Evolutionary conservation across 805 yeast genomes (phyloP).

Genomic region (Candida incommunis): DNA sequence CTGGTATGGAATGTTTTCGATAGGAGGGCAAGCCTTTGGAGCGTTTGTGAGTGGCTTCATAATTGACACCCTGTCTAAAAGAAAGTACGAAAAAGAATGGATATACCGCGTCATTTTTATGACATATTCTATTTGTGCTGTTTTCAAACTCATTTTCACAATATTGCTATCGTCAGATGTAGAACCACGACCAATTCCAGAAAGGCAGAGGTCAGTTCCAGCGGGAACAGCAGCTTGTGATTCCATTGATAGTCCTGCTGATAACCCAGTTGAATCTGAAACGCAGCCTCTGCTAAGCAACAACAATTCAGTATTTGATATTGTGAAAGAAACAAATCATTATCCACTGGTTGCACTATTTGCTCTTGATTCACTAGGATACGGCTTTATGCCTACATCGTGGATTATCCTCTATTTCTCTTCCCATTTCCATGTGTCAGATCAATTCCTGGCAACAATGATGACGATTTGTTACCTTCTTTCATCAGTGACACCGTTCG

Average conservation of each 20-base stretch:
- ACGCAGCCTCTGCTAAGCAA: neutral
- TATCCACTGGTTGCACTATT: constrained; percentile 24
- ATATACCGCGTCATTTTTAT: constrained; percentile 47
- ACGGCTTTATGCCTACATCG: constrained; percentile 77
- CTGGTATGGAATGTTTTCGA: constrained; percentile 52
- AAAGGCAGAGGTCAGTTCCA: neutral
- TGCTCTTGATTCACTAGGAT: constrained; percentile 77
- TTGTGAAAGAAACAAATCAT: constrained; percentile 1
- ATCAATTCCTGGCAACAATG: constrained; percentile 45
- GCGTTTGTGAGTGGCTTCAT: constrained; percentile 42
- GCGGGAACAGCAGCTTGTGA: neutral
- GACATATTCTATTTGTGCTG: constrained; percentile 41
- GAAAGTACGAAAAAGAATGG: constrained; percentile 23
- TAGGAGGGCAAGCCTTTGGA: constrained; percentile 66
- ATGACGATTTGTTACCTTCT: constrained; percentile 18
- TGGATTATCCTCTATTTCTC: constrained; percentile 81
- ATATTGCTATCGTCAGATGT: constrained; percentile 12
- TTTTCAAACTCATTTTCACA: constrained; percentile 31
- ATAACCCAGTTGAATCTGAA: neutral
- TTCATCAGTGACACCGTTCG: constrained; percentile 40
- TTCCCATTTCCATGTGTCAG: constrained; percentile 35
- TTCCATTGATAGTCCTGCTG: neutral
- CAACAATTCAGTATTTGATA: neutral
- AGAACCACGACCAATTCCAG: constrained; percentile 1
- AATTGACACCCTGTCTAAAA: constrained; percentile 29